A percentile compares a stretch with the other conserved stretches of the same genome.
phyloP scores from a whole-genome alignment of 352 stramenopile genomes.

The Globisporangium cystogenes region DNA sequence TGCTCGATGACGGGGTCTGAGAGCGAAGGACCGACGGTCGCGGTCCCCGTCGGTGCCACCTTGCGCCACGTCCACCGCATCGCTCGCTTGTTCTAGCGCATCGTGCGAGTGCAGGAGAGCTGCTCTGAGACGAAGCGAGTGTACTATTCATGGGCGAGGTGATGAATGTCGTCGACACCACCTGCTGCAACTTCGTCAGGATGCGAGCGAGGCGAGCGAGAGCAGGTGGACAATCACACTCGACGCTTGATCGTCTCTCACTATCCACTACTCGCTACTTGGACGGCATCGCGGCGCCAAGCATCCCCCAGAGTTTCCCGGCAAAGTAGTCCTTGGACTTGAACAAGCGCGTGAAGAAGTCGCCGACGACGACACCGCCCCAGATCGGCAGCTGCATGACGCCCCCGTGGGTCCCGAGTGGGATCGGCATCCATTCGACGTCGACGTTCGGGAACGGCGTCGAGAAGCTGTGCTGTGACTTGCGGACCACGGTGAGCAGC shows the following conservation, averaged over 20 bases:
- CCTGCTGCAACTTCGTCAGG: too few relatives aligned
- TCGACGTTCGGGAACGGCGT: slow-evolving; percentile 16
- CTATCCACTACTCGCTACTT: too few relatives aligned
- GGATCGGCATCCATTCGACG: slow-evolving; percentile 26
- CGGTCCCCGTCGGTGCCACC: not conserved
- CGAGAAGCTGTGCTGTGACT: not conserved
- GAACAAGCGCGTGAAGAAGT: slow-evolving; percentile 39
- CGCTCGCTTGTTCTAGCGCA: too few relatives aligned
- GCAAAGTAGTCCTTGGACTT: slow-evolving; percentile 50
- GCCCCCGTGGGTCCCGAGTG: slow-evolving; percentile 46
- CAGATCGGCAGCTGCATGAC: slow-evolving; percentile 46
- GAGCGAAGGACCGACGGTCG: not conserved
- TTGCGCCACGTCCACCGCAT: slow-evolving; percentile 4
- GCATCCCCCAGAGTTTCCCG: slow-evolving; percentile 23
- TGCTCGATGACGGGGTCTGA: not conserved
- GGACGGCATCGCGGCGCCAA: slow-evolving; percentile 22
- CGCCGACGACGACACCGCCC: slow-evolving; percentile 40
- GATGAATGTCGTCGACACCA: too few relatives aligned
- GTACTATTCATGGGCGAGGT: too few relatives aligned
- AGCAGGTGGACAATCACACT: too few relatives aligned
- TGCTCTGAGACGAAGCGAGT: too few relatives aligned
- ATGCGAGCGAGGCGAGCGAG: too few relatives aligned
- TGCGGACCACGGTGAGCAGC: not conserved
- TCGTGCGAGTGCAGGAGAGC: too few relatives aligned
- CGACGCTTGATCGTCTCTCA: too few relatives aligned